Base-by-base conservation (phyloP, 108 stramenopile species). In the Cylindrotheca closterium region DNA sequence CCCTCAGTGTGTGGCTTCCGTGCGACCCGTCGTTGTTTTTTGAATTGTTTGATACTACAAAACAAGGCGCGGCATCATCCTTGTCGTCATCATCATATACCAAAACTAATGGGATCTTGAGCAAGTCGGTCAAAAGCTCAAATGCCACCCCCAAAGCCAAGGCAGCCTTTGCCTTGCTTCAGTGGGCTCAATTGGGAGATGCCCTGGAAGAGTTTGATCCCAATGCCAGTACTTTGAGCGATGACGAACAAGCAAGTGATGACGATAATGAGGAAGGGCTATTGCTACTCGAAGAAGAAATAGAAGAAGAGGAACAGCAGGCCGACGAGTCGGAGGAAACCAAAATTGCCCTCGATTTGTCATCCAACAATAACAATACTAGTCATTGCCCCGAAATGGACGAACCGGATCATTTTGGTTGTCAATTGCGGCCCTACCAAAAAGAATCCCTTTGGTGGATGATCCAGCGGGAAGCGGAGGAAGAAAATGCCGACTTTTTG, bases 101-200 rank as follows among this genome's bases (percentile, higher is more conserved):
- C 7, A 10, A 7, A 15, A 32, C 58, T 21, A 33, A 33, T 22
- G 17, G 37, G 58, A 22, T 58, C 58, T 58, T 58, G 8, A 24
- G 23, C 18, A 33, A 22, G 23, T 23, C 12, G 10, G 34, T 22
- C 33, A 58, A 33, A 21, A 4, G 15, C 4, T 28, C 22, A 3
- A 29, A 29, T 37, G 19, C 55, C 10, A 58, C 37, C 15, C 18
- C 5, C 21, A 34, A 21, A 65, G 63, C 45, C 25, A 49, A 61
- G 47, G 84, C 84, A 5, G 93, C 89, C 25, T 89, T 87, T 82
- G 74, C 28, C 19, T 55, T 94, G 32, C 63, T 94, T 68, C 88
- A 91, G 55, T 94, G 88, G 87, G 89, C 88, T 1, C 81, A 94
- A 50, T 72, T 78, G 61, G 89, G 89, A 54, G 79, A 87, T 47